Evolutionary conservation across 495 filamentous ascomycete genomes (phyloP).

Genomic region (Entonaema liquescens): DNA sequence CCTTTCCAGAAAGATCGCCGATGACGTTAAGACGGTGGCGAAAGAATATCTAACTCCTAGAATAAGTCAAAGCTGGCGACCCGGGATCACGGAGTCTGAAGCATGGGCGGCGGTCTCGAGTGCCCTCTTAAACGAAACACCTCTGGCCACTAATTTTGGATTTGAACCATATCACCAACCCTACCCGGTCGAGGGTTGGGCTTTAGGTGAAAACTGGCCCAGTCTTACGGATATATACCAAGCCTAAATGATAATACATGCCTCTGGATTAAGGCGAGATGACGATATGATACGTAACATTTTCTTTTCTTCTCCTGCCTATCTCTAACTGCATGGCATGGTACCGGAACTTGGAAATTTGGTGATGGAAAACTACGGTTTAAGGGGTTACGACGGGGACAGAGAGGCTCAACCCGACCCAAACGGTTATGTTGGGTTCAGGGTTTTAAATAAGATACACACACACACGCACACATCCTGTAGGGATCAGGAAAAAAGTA

Average conservation of each 20-base stretch:
- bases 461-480: not conserved
- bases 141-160: constrained; percentile 14
- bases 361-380: constrained; percentile 19
- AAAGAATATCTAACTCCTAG: constrained; percentile 49
- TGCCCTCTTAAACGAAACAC: constrained; percentile 22
- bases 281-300: constrained; percentile 4
- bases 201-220: constrained; percentile 34
- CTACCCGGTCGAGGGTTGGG: constrained; percentile 32
- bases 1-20: constrained; percentile 67
- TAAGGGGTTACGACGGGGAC: constrained; percentile 11
- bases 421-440: constrained; percentile 16
- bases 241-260: constrained; percentile 21
- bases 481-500: constrained; percentile 3
- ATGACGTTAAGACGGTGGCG: constrained; percentile 67
- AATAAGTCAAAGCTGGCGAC: constrained; percentile 25
- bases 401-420: constrained; percentile 7
- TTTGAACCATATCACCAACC: constrained; percentile 36
- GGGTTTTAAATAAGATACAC: not conserved
- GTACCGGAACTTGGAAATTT: constrained; percentile 22
- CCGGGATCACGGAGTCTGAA: constrained; percentile 28
- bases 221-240: constrained; percentile 38
- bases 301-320: not conserved
- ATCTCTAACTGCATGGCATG: constrained; percentile 17
- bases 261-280: constrained; percentile 4
- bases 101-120: constrained; percentile 33